These are phyloP conservation scores for Rhizoclosmatium globosum DNA, from an alignment of 192 early-diverging fungal genomes.

Conservation along the genomic window DNA sequence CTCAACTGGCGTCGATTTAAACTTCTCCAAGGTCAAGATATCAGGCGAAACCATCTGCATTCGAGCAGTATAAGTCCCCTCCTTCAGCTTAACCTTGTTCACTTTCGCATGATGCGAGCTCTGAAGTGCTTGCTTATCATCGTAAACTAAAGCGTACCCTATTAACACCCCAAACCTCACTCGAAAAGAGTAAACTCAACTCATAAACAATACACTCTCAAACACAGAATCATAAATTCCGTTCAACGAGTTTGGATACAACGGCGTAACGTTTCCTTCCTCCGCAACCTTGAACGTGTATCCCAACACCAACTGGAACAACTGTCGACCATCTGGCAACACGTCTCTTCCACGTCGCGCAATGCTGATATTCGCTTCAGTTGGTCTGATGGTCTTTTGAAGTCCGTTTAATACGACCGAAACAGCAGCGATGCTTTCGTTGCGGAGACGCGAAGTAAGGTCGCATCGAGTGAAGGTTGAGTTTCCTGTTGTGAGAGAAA, in stretches of 20 bases:
- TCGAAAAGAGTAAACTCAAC: background rate
- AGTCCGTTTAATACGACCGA: slow-evolving; percentile 59
- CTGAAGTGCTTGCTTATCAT: slow-evolving; percentile 76
- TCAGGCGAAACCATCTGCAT: slow-evolving; percentile 78
- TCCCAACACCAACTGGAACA: slow-evolving; percentile 78
- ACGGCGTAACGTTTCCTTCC: slow-evolving; percentile 60
- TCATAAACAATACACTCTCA: slow-evolving; percentile 2
- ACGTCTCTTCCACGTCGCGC: slow-evolving; percentile 81
- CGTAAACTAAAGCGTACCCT: slow-evolving; percentile 69
- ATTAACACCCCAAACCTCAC: background rate
- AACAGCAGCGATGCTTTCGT: slow-evolving; percentile 68
- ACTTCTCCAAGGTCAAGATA: slow-evolving; percentile 76
- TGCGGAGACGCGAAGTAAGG: slow-evolving; percentile 71
- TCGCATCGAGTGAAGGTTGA: slow-evolving; percentile 77
- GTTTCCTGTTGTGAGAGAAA: slow-evolving; percentile 50
- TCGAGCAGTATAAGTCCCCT: slow-evolving; percentile 86
- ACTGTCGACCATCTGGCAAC: slow-evolving; percentile 68
- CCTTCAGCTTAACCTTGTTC: slow-evolving; percentile 68
- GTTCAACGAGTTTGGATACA: slow-evolving; percentile 67
- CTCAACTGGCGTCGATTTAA: slow-evolving; percentile 60
- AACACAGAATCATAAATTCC: slow-evolving; percentile 71
- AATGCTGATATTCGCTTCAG: slow-evolving; percentile 67
- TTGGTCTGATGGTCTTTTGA: slow-evolving; percentile 74
- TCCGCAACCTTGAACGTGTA: slow-evolving; percentile 74
- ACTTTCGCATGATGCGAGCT: slow-evolving; percentile 73